Evolutionary conservation across 176 grass and related monocot genomes (phyloP).

Genomic region (Cenchrus americanus): DNA sequence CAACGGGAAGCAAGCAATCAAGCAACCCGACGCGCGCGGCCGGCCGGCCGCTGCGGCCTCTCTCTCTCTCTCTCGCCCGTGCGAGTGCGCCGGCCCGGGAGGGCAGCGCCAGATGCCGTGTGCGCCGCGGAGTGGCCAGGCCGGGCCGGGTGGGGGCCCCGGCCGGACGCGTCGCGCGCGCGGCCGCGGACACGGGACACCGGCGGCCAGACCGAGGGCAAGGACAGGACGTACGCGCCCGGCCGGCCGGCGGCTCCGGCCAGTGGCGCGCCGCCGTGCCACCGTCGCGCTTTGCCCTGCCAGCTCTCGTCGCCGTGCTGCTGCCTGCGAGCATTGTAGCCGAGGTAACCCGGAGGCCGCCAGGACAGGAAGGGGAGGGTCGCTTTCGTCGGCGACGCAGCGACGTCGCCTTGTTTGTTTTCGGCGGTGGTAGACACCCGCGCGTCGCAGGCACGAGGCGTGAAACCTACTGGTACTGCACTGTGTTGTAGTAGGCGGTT

Average conservation of each 20-base stretch:
- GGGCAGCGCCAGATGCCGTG: neutral
- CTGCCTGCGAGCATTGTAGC: neutral
- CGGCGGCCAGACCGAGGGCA: too few relatives aligned
- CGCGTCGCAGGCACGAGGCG: neutral
- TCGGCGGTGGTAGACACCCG: neutral
- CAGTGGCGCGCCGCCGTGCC: neutral
- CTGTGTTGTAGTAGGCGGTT: neutral
- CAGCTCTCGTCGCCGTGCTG: neutral
- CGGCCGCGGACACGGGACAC: too few relatives aligned
- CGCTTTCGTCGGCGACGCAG: neutral
- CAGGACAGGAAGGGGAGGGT: neutral
- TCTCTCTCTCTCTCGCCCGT: neutral
- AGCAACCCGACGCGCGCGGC: neutral
- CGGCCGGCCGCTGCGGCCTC: constrained; percentile 1
- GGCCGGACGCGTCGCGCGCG: too few relatives aligned
- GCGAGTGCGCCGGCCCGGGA: neutral
- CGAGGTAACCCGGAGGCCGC: too few relatives aligned
- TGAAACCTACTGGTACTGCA: neutral
- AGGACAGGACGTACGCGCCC: neutral
- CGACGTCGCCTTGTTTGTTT: neutral
- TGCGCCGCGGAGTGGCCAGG: neutral
- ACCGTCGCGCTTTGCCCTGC: neutral
- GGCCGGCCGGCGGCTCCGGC: neutral
- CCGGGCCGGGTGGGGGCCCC: too few relatives aligned
- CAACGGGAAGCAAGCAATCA: neutral